These are phyloP conservation scores for Fragilaria crotonensis DNA, from an alignment of 108 stramenopile species.

Conservation along the genomic window DNA sequence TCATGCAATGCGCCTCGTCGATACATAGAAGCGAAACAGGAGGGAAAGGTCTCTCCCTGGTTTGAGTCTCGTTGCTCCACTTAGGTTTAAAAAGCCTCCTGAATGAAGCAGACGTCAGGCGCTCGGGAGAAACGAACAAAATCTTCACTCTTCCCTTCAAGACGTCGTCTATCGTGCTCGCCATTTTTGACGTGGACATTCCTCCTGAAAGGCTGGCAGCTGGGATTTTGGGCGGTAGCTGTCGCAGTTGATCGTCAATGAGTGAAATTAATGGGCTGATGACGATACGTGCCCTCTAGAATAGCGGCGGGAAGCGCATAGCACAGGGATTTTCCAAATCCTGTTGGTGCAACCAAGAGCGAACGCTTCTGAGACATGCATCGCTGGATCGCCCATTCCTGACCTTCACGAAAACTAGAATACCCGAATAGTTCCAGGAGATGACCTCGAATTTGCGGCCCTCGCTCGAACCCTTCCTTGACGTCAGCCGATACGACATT, in stretches of 20 bases:
- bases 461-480: constrained; percentile 8
- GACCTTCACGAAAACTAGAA: constrained; percentile 70
- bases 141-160: constrained; percentile 68
- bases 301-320: constrained; percentile 93
- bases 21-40: constrained; percentile 86
- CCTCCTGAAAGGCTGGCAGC: constrained; percentile 80
- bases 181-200: constrained; percentile 53
- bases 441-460: constrained; percentile 21
- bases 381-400: constrained; percentile 88
- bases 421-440: constrained; percentile 64
- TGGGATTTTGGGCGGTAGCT: constrained; percentile 78
- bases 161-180: constrained; percentile 78
- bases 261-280: constrained; percentile 94
- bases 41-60: constrained; percentile 60
- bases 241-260: constrained; percentile 89
- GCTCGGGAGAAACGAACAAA: constrained; percentile 90
- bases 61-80: constrained; percentile 64
- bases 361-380: constrained; percentile 59
- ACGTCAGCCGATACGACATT: background rate
- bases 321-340: constrained; percentile 94
- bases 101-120: constrained; percentile 82
- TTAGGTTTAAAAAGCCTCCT: constrained; percentile 68
- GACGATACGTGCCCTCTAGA: constrained; percentile 87
- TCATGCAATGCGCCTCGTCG: constrained; percentile 92
- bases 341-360: constrained; percentile 95